A percentile compares a stretch with the other conserved stretches of the same genome.
phyloP scores from a whole-genome alignment of 495 filamentous ascomycete species.

The Chlorociboria aeruginascens region DNA sequence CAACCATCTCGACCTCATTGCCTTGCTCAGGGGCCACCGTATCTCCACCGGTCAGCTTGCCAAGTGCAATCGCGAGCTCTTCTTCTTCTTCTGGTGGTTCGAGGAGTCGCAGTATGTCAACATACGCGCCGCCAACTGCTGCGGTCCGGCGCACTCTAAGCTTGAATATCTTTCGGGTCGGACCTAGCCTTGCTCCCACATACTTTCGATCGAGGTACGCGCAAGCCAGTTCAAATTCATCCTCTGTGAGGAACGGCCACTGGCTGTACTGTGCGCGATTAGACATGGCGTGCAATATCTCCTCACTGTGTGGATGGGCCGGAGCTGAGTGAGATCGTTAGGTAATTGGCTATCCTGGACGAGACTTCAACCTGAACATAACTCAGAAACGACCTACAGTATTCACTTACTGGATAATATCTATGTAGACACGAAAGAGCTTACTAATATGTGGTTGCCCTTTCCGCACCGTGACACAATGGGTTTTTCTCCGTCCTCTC shows the following conservation, averaged over 20 bases:
- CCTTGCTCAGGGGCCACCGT: background rate
- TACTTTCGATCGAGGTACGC: constrained; percentile 44
- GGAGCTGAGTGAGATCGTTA: too few relatives aligned
- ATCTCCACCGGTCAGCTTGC: constrained; percentile 23
- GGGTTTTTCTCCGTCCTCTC: too few relatives aligned
- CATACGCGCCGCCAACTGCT: constrained; percentile 24
- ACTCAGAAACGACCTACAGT: too few relatives aligned
- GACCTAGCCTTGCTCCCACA: constrained; percentile 35
- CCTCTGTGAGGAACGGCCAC: constrained; percentile 44
- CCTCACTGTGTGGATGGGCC: background rate
- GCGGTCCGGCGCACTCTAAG: constrained; percentile 6
- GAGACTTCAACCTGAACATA: too few relatives aligned
- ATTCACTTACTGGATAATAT: too few relatives aligned
- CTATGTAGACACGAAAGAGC: too few relatives aligned
- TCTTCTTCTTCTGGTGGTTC: constrained; percentile 28
- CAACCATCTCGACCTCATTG: constrained; percentile 20
- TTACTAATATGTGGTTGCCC: too few relatives aligned
- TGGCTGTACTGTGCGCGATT: constrained; percentile 15
- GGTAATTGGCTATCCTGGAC: too few relatives aligned
- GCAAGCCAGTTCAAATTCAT: constrained; percentile 51
- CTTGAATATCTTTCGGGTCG: constrained; percentile 28
- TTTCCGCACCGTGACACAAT: too few relatives aligned
- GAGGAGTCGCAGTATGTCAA: constrained; percentile 36
- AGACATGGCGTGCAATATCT: constrained; percentile 8
- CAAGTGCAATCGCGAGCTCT: constrained; percentile 29